Conservation (phyloP, 1,284 basidiomycete genomes). For the Meira miltonrushii region DNA sequence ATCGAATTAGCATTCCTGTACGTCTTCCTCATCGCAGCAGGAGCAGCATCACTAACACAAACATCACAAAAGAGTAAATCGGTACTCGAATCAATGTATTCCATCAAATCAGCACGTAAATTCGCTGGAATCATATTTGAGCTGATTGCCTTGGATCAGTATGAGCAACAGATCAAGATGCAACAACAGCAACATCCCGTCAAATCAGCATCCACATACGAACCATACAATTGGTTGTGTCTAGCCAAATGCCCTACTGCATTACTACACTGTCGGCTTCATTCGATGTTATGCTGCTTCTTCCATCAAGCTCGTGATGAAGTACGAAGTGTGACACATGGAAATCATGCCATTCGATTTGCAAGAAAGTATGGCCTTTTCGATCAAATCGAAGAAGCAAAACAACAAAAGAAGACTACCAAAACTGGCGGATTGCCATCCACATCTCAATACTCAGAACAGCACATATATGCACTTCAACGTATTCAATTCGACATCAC, state of each 20-base stretch:
- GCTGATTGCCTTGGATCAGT: neutral
- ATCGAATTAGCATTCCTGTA: conserved; percentile 2
- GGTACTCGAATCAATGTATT: neutral
- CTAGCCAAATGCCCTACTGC: neutral
- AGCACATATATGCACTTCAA: conserved; percentile 3
- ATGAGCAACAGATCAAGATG: neutral
- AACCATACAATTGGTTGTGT: neutral
- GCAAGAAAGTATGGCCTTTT: neutral
- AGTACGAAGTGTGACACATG: neutral
- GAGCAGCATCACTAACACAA: conserved; percentile 1
- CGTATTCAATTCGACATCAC: conserved; percentile 3
- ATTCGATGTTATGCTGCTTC: conserved; percentile 4
- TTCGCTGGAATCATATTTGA: neutral
- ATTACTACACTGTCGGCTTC: neutral
- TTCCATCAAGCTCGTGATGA: conserved; percentile 1
- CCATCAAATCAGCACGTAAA: neutral
- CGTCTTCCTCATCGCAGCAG: neutral
- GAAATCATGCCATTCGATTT: neutral
- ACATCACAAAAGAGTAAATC: neutral
- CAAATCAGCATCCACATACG: no score
- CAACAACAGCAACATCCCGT: no score
- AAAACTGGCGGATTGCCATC: neutral
- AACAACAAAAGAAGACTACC: neutral
- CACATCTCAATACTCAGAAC: no score
- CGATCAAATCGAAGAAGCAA: neutral